Evolutionary conservation across 345 rosid species (phyloP).

Genomic region (Aegle marmelos): DNA sequence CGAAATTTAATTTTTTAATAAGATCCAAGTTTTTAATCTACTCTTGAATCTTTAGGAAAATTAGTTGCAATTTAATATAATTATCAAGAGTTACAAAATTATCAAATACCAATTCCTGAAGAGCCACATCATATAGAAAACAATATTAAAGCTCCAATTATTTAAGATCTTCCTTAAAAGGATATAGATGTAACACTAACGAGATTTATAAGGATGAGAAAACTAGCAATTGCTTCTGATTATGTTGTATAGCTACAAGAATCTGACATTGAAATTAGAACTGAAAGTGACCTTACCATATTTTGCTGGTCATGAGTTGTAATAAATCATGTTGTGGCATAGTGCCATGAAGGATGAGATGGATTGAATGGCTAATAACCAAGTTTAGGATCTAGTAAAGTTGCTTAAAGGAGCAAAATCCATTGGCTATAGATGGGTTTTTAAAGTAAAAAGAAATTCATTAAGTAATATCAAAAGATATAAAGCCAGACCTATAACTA

Average conservation of each 20-base stretch:
- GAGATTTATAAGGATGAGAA: not conserved
- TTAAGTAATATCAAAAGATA: not conserved
- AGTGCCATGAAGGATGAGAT: not conserved
- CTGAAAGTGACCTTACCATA: not conserved
- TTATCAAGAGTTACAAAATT: not conserved
- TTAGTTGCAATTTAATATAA: not conserved
- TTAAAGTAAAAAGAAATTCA: not conserved
- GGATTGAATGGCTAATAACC: not conserved
- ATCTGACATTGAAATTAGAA: not conserved
- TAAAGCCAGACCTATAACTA: not conserved
- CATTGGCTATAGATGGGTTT: not conserved
- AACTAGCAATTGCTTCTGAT: constrained; percentile 22
- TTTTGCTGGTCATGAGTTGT: not conserved
- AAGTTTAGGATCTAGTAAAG: not conserved
- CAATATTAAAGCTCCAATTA: not conserved
- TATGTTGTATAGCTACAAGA: constrained; percentile 6
- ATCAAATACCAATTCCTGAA: not conserved
- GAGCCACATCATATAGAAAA: not conserved
- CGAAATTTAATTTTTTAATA: too few relatives aligned
- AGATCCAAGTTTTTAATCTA: not conserved
- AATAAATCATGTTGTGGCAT: not conserved
- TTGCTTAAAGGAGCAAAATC: not conserved
- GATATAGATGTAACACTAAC: not conserved
- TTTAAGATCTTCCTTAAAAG: not conserved
- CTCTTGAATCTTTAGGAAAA: not conserved